Base-by-base conservation (phyloP, 2,329 filamentous ascomycete species). In the Aspergillus intermedius region DNA sequence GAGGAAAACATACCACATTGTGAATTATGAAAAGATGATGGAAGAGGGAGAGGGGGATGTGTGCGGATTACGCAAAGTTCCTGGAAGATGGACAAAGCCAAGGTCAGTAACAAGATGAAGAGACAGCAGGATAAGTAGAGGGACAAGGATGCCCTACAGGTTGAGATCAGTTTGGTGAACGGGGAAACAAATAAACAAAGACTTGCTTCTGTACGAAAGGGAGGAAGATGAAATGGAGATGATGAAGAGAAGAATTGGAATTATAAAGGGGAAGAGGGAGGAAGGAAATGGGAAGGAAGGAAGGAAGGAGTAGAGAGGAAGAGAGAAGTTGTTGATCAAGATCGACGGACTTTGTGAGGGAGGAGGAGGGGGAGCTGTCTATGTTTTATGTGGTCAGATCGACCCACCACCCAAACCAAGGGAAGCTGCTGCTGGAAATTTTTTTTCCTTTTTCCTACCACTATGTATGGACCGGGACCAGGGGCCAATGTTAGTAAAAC, bases 1-100 rank as follows among this genome's bases (percentile, higher is more conserved):
- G 44, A 22, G 42, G 21, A 22, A 22, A 22, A 56, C 65, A 46
- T 60, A 69, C 67, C 66, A 69, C 67, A 69, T 69, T 54, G 44
- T 48, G 25, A 48, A 37, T 42, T 41, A 8, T 19, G 34, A 43
- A 51, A 45, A 42, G 45, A 35, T 52, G 28, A 37, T 42, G 25
- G 25, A 37, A 22, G 30, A n/a, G 22, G 23, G 34, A 30, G 10
- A 30, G 25, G 12, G 25, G 1, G 25, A 30, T 30, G 25, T 30
- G 12, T 30, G 25, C 10, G 9, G 10, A 28, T 28, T 9, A 28
- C 1, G 9, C 25, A 10, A 28, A 9, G 25, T 10, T 30, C 25
- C 25, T 30, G 4, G 9, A 30, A 30, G 25, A 30, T 1, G 10
- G 25, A 30, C 9, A 30, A 30, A 30, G 10, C 25, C 25, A 30